These are phyloP conservation scores for Stropharia rugosoannulata DNA, from an alignment of 768 basidiomycete species.

Conservation along the genomic window DNA sequence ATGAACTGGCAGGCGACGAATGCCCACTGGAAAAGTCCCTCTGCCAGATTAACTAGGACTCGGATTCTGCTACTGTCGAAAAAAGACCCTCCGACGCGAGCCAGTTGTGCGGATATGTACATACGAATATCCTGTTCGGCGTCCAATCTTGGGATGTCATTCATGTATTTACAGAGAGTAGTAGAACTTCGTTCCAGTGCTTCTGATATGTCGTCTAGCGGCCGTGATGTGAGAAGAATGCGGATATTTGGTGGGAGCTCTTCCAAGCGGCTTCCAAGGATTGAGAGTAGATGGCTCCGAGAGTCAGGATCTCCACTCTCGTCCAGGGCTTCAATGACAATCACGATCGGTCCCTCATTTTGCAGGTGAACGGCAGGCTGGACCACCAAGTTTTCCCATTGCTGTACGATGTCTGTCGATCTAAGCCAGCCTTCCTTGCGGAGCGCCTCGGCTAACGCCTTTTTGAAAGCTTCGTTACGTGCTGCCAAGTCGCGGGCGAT, in stretches of 20 bases:
- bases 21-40: conserved; percentile 6
- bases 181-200: conserved; percentile 1
- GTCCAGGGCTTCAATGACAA: conserved; percentile 37
- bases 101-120: not conserved
- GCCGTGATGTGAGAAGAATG: conserved; percentile 30
- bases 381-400: conserved; percentile 17
- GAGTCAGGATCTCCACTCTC: conserved; percentile 25
- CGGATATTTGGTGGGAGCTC: conserved; percentile 26
- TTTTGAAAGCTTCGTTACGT: conserved; percentile 4
- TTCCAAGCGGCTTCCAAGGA: conserved; percentile 14
- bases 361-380: conserved; percentile 7
- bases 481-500: conserved; percentile 28
- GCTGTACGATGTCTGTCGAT: conserved; percentile 10
- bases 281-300: conserved; percentile 17
- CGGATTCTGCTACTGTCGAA: not conserved
- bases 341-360: conserved; percentile 16
- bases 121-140: not conserved
- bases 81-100: not conserved
- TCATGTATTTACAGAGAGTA: not conserved
- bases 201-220: conserved; percentile 23
- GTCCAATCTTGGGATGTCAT: not conserved
- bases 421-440: conserved; percentile 4
- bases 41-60: not conserved
- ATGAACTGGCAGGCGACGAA: conserved; percentile 4
- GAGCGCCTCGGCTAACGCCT: conserved; percentile 2